Conservation (phyloP, 2,329 filamentous ascomycete genomes). For the Aspergillus clavatus region DNA sequence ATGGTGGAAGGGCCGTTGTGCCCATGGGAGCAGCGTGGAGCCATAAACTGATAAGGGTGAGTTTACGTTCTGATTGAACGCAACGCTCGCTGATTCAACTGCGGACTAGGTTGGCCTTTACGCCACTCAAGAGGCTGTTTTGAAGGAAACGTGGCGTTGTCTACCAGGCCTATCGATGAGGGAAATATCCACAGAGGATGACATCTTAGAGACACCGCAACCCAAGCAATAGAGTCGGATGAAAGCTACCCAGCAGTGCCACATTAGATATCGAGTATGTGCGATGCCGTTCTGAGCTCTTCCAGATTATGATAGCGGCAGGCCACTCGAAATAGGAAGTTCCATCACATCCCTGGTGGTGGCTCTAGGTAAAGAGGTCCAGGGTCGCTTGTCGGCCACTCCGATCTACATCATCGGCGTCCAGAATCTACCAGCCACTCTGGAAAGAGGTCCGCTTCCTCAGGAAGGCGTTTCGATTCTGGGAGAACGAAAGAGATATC, state of each 20-base stretch:
- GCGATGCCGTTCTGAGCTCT: neutral
- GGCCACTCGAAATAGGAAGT: neutral
- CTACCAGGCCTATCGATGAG: neutral
- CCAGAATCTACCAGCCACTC: neutral
- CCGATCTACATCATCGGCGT: neutral
- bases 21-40: no score
- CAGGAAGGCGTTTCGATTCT: neutral
- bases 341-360: neutral
- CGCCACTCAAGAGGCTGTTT: no score
- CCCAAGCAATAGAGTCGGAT: neutral
- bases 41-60: no score
- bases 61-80: neutral
- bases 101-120: neutral
- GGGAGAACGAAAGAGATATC: neutral
- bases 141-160: neutral
- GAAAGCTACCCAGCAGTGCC: neutral
- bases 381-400: neutral
- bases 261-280: neutral
- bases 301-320: neutral
- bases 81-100: neutral
- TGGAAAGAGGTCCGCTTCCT: neutral
- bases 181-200: neutral
- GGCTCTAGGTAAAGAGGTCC: neutral
- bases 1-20: no score
- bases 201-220: neutral